A percentile compares a stretch with the other conserved stretches of the same genome.
Conservation (phyloP, 208 protist species). For the Strigomonas culicis region DNA sequence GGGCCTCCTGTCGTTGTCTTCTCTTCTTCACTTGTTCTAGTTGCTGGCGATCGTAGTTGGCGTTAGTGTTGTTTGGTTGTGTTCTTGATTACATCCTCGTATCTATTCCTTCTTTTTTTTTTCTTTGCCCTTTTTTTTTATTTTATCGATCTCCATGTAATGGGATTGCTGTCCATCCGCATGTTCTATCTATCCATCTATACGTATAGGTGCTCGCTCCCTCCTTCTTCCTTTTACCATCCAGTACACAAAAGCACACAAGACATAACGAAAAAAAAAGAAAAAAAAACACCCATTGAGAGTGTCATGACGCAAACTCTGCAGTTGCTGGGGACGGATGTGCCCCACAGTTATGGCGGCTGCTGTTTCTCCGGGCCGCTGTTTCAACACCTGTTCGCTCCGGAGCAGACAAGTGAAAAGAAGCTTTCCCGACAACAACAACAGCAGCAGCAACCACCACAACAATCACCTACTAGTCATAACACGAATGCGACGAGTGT, state of each 20-base stretch:
- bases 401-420: background rate
- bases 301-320: slow-evolving; percentile 51
- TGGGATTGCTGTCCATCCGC: background rate
- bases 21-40: background rate
- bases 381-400: slow-evolving; percentile 33
- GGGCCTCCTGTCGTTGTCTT: background rate
- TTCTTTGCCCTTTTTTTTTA: slow-evolving; percentile 9
- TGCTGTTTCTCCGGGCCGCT: slow-evolving; percentile 72
- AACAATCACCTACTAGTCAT: too few relatives aligned
- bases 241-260: background rate
- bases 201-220: background rate
- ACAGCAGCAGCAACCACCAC: background rate
- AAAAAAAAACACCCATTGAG: slow-evolving; percentile 6
- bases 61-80: background rate
- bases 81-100: background rate
- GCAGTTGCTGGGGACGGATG: slow-evolving; percentile 77
- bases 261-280: background rate
- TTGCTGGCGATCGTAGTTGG: background rate
- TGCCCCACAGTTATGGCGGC: slow-evolving; percentile 66
- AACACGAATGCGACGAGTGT: background rate
- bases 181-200: background rate
- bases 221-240: background rate
- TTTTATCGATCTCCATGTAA: background rate
- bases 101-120: slow-evolving; percentile 10
- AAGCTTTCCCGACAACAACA: background rate